Conservation (phyloP, 1,284 basidiomycete genomes). For the Megacollybia platyphylla region DNA sequence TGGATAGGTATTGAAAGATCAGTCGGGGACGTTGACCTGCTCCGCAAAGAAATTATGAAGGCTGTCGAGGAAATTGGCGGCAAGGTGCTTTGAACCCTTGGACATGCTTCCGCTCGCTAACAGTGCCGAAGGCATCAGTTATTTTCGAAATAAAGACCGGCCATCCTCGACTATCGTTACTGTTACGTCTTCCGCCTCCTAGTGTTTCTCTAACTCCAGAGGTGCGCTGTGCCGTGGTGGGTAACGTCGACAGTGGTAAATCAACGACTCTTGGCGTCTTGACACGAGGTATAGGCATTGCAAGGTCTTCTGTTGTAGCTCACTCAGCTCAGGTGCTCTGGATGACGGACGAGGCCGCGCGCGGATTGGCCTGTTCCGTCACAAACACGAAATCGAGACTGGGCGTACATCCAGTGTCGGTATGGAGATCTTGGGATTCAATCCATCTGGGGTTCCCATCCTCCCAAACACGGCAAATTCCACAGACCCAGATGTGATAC, state of each 20-base stretch:
- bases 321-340: constrained; percentile 47
- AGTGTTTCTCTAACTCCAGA: constrained; percentile 69
- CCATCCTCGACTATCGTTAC: constrained; percentile 41
- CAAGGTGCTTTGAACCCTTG: constrained; percentile 31
- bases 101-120: constrained; percentile 1
- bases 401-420: constrained; percentile 92
- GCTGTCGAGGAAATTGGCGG: constrained; percentile 63
- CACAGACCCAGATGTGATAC: constrained; percentile 46
- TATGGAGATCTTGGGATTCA: constrained; percentile 90
- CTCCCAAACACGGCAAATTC: constrained; percentile 50
- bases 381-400: constrained; percentile 96
- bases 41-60: constrained; percentile 28
- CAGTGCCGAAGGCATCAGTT: constrained; percentile 31
- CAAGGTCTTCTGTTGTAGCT: constrained; percentile 15
- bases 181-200: constrained; percentile 61
- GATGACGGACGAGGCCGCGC: constrained; percentile 95
- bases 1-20: constrained; percentile 44
- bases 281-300: constrained; percentile 42
- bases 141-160: constrained; percentile 33
- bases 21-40: constrained; percentile 33
- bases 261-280: constrained; percentile 87
- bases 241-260: constrained; percentile 92
- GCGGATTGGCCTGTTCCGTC: constrained; percentile 85
- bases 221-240: constrained; percentile 90
- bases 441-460: constrained; percentile 61